Evolutionary conservation across 2,329 filamentous ascomycete species (phyloP).

Genomic region (Xylariaceae sp.): DNA sequence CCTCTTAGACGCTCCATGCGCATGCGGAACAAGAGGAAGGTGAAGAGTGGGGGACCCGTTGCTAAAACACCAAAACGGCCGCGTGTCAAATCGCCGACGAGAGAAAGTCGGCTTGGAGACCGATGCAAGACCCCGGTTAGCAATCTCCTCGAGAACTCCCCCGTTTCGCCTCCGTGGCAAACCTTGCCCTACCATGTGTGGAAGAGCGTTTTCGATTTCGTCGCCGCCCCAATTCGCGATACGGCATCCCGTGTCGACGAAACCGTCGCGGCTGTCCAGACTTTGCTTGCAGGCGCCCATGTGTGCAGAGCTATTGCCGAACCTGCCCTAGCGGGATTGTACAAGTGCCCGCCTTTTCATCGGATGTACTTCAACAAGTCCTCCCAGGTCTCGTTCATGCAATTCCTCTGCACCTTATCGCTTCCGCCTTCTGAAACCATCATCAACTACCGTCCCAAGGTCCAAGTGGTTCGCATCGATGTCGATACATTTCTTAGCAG

Average conservation of each 20-base stretch:
- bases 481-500: slow-evolving; percentile 39
- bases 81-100: slow-evolving; percentile 2
- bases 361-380: slow-evolving; percentile 37
- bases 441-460: slow-evolving; percentile 65
- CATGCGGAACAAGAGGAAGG: too few relatives aligned
- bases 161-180: slow-evolving; percentile 47
- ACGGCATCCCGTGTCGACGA: slow-evolving; percentile 37
- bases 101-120: not conserved
- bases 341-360: slow-evolving; percentile 59
- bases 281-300: slow-evolving; percentile 55
- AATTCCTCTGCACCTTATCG: slow-evolving; percentile 44
- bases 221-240: slow-evolving; percentile 53
- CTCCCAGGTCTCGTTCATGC: slow-evolving; percentile 39
- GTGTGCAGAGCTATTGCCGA: slow-evolving; percentile 63
- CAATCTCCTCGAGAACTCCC: slow-evolving; percentile 32
- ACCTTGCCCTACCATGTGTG: slow-evolving; percentile 62
- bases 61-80: slow-evolving; percentile 10
- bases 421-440: slow-evolving; percentile 40
- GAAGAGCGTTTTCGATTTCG: slow-evolving; percentile 62
- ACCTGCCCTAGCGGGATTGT: slow-evolving; percentile 67
- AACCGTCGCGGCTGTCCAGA: slow-evolving; percentile 35
- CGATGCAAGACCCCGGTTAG: slow-evolving; percentile 3
- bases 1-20: too few relatives aligned
- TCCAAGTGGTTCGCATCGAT: slow-evolving; percentile 65
- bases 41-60: slow-evolving; percentile 10